These are phyloP conservation scores for Bothriochloa decipiens DNA, from an alignment of 176 grass and related monocot genomes.

Conservation along the genomic window DNA sequence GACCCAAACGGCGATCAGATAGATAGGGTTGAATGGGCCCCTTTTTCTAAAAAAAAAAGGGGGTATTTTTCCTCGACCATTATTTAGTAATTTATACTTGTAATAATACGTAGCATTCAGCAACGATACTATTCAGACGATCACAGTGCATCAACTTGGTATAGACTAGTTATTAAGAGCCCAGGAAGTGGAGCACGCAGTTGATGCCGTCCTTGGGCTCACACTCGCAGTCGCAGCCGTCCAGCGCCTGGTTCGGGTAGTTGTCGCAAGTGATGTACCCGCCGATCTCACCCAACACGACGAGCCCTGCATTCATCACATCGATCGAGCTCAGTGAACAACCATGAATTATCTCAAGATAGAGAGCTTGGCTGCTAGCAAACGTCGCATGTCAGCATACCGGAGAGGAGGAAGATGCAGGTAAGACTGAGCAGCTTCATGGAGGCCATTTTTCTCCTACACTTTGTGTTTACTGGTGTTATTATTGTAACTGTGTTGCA, in stretches of 20 bases:
- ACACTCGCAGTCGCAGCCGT: constrained; percentile 51
- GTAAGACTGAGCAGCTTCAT: constrained; percentile 40
- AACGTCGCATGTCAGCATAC: not conserved
- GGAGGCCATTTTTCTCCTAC: constrained; percentile 33
- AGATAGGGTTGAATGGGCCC: too few species aligned
- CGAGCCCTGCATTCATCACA: constrained; percentile 15
- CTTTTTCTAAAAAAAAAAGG: too few species aligned
- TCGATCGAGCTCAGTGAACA: not conserved
- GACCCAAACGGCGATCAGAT: too few species aligned
- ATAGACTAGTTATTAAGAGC: not conserved
- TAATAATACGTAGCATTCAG: not conserved
- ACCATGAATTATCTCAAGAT: not conserved
- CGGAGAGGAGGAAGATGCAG: constrained; percentile 41
- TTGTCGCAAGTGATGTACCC: constrained; percentile 52
- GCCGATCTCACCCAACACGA: constrained; percentile 22
- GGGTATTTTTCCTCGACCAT: too few species aligned
- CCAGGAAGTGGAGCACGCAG: constrained; percentile 40
- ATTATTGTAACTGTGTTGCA: not conserved
- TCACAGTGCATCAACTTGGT: not conserved
- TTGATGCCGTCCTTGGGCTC: constrained; percentile 27
- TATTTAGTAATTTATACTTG: not conserved
- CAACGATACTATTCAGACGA: not conserved
- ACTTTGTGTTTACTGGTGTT: not conserved
- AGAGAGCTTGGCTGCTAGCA: not conserved
- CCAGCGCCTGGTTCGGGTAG: constrained; percentile 33